Evolutionary conservation across 2,329 filamentous ascomycete genomes (phyloP).

Genomic region (Phialophora macrospora): DNA sequence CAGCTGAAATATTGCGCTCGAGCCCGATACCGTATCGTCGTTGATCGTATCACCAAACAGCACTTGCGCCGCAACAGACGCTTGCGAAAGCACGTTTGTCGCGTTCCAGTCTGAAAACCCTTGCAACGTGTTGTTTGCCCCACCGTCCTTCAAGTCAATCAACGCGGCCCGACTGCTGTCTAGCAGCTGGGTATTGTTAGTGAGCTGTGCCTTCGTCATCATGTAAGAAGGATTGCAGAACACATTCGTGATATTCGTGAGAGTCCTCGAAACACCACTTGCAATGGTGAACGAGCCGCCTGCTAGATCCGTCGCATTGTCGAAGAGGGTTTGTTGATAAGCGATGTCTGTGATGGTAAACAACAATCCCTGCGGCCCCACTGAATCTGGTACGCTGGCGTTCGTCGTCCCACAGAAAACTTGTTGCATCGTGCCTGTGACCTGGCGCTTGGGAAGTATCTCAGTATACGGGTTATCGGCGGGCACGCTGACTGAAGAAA

Average conservation of each 20-base stretch:
- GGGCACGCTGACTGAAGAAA: constrained; percentile 29
- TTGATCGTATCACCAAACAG: constrained; percentile 32
- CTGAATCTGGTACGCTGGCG: constrained; percentile 20
- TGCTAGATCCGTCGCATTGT: constrained; percentile 34
- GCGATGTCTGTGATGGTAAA: constrained; percentile 35
- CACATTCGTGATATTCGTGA: constrained; percentile 36
- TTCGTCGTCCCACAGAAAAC: constrained; percentile 31
- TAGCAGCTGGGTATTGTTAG: constrained; percentile 33
- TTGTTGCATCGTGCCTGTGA: constrained; percentile 34
- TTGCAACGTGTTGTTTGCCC: constrained; percentile 41
- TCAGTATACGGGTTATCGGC: constrained; percentile 37
- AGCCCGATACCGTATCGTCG: constrained; percentile 25
- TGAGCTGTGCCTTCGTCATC: constrained; percentile 34
- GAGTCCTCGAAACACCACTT: constrained; percentile 33
- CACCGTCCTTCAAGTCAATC: constrained; percentile 36
- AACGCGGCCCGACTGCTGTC: constrained; percentile 27
- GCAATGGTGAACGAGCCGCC: constrained; percentile 36
- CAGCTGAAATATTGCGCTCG: constrained; percentile 33
- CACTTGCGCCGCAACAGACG: constrained; percentile 27
- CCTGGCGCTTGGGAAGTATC: constrained; percentile 31
- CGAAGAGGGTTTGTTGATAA: constrained; percentile 35
- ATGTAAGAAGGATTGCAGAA: constrained; percentile 36
- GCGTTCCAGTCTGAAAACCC: constrained; percentile 38
- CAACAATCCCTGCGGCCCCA: constrained; percentile 31
- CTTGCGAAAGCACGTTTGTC: constrained; percentile 32